A percentile compares a stretch with the other conserved stretches of the same genome.
These are phyloP conservation scores for Yarrowia osloensis DNA, from an alignment of 805 yeast genomes.

Conservation along the genomic window DNA sequence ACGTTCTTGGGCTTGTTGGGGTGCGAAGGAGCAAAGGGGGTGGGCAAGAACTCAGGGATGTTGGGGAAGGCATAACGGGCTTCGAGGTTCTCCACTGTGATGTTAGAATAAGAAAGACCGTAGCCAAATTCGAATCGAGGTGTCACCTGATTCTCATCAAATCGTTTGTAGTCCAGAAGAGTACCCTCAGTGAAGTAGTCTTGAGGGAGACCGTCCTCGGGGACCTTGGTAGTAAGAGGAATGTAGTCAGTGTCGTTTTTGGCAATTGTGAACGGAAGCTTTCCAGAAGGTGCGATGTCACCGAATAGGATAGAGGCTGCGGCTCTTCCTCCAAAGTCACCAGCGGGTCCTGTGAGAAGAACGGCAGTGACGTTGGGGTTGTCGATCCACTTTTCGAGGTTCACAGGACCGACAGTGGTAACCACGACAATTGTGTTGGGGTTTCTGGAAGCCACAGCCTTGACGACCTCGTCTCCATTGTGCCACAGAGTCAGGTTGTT, in stretches of 20 bases:
- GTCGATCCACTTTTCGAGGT: constrained; percentile 58
- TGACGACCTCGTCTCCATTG: constrained; percentile 57
- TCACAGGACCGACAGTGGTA: constrained; percentile 62
- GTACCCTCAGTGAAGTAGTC: constrained; percentile 47
- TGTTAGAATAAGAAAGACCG: constrained; percentile 58
- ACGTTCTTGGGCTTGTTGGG: constrained; percentile 22
- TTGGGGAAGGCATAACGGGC: constrained; percentile 49
- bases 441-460: constrained; percentile 52
- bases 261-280: constrained; percentile 64
- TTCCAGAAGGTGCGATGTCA: constrained; percentile 62
- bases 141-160: constrained; percentile 56
- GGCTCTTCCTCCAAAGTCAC: constrained; percentile 58
- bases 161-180: constrained; percentile 58
- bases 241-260: constrained; percentile 52
- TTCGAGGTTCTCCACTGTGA: constrained; percentile 44
- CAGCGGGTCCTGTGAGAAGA: constrained; percentile 57
- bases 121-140: constrained; percentile 65
- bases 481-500: constrained; percentile 58
- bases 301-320: constrained; percentile 62
- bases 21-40: constrained; percentile 38
- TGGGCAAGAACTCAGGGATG: constrained; percentile 49
- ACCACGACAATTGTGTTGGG: constrained; percentile 59
- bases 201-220: constrained; percentile 44
- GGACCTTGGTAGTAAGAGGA: constrained; percentile 48
- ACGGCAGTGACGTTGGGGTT: constrained; percentile 61